A percentile compares a stretch with the other conserved stretches of the same genome.
phyloP scores from a whole-genome alignment of 2,329 filamentous ascomycete genomes.

The Colletotrichum lini region DNA sequence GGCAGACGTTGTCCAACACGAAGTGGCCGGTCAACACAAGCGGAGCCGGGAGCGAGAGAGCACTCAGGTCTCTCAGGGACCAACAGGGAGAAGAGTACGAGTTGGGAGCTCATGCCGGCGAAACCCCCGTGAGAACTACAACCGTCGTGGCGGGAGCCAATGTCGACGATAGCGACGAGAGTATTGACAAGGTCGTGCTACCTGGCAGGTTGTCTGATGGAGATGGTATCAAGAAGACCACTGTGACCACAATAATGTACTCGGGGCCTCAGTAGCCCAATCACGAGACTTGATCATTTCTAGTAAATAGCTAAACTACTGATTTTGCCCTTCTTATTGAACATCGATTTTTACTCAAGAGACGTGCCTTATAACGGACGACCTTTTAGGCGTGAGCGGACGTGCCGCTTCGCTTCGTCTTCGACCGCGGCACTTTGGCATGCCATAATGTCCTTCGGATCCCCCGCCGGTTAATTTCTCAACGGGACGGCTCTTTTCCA shows the following conservation, averaged over 20 bases:
- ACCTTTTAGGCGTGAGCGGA: too few species aligned
- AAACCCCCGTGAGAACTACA: conserved; percentile 26
- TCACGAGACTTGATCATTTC: too few species aligned
- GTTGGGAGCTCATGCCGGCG: conserved; percentile 42
- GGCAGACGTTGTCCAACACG: conserved; percentile 46
- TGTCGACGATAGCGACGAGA: conserved; percentile 47
- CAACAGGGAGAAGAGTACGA: conserved; percentile 45
- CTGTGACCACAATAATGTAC: conserved; percentile 46
- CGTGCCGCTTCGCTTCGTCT: too few species aligned
- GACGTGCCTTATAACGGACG: too few species aligned
- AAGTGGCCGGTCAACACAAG: conserved; percentile 43
- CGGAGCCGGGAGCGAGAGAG: conserved; percentile 50
- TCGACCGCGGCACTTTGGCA: not conserved
- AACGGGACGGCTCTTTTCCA: too few species aligned
- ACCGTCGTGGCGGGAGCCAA: conserved; percentile 44
- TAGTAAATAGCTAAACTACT: too few species aligned
- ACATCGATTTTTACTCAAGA: too few species aligned
- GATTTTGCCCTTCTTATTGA: too few species aligned
- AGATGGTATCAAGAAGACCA: conserved; percentile 49
- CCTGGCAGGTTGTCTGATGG: conserved; percentile 9
- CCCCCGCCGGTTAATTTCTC: too few species aligned
- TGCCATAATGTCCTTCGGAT: not conserved
- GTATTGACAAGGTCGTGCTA: conserved; percentile 32
- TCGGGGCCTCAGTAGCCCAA: not conserved
- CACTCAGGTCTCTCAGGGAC: conserved; percentile 45